These are phyloP conservation scores for Yarrowia sp. DNA, from an alignment of 805 yeast species.

Conservation along the genomic window DNA sequence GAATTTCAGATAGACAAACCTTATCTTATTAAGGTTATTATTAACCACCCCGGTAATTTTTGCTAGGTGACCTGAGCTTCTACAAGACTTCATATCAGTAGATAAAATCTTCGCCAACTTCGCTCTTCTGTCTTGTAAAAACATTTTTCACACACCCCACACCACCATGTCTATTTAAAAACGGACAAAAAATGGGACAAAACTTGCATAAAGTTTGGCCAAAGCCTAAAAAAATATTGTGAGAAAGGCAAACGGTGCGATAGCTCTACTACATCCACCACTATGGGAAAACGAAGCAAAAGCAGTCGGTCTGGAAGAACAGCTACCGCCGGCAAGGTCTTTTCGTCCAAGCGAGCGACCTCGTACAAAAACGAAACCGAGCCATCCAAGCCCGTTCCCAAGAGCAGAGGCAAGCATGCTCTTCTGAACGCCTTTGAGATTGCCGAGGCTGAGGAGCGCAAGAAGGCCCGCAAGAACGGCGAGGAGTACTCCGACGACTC, in stretches of 20 bases:
- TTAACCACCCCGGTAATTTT: too few species aligned
- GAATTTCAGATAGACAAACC: too few species aligned
- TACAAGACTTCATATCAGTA: too few species aligned
- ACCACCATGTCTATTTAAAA: too few species aligned
- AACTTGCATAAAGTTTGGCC: neutral
- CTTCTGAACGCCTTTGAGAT: slow-evolving; percentile 15
- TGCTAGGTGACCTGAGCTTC: too few species aligned
- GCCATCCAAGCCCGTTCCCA: neutral
- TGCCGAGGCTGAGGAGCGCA: slow-evolving; percentile 17
- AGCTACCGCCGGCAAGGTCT: slow-evolving; percentile 5
- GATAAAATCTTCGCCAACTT: too few species aligned
- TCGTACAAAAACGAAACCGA: slow-evolving; percentile 16
- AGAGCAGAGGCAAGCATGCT: slow-evolving; percentile 15
- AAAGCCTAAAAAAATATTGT: slow-evolving; percentile 12
- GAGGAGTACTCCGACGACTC: slow-evolving; percentile 15
- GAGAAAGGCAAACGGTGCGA: too few species aligned
- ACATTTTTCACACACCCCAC: too few species aligned
- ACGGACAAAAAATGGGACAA: too few species aligned
- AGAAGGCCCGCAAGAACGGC: neutral
- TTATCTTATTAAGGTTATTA: too few species aligned
- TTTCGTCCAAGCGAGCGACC: slow-evolving; percentile 14
- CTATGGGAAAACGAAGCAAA: slow-evolving; percentile 17
- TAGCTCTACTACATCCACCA: too few species aligned
- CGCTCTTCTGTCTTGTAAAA: too few species aligned
- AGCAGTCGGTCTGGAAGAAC: slow-evolving; percentile 4